Evolutionary conservation across 306 rosid species (phyloP).

Genomic region (Vicia villosa): DNA sequence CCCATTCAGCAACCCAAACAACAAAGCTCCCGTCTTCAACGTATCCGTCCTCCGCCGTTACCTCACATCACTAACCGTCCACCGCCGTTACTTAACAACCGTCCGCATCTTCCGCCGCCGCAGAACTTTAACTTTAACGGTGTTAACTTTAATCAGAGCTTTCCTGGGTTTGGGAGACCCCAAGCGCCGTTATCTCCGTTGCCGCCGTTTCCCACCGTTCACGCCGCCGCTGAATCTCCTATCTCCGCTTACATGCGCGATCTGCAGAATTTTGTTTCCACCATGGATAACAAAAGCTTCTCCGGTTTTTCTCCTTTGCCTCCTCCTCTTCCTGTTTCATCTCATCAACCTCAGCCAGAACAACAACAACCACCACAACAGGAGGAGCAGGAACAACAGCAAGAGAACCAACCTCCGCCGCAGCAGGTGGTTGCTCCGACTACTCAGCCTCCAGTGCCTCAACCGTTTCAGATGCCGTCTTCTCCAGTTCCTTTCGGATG

Average conservation of each 20-base stretch:
- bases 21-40: conserved; percentile 84
- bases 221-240: conserved; percentile 90
- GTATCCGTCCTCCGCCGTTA: conserved; percentile 95
- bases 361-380: background rate
- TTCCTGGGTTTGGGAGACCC: conserved; percentile 54
- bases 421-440: background rate
- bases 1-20: conserved; percentile 85
- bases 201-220: conserved; percentile 88
- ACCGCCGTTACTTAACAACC: conserved; percentile 45
- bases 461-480: conserved; percentile 55
- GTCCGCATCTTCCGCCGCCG: conserved; percentile 32
- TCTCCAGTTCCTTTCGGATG: conserved; percentile 83
- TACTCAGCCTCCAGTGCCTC: background rate
- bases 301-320: conserved; percentile 80
- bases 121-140: conserved; percentile 41
- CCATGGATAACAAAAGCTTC: conserved; percentile 56
- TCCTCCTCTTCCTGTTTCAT: conserved; percentile 22
- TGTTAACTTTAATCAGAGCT: conserved; percentile 25
- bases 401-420: background rate
- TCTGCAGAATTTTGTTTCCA: conserved; percentile 53
- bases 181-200: conserved; percentile 76
- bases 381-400: background rate
- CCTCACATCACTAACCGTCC: conserved; percentile 73
- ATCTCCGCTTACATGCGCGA: conserved; percentile 86
- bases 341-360: conserved; percentile 11